Conservation (phyloP, 257 asterid genomes). For the Salvia rosmarinus region DNA sequence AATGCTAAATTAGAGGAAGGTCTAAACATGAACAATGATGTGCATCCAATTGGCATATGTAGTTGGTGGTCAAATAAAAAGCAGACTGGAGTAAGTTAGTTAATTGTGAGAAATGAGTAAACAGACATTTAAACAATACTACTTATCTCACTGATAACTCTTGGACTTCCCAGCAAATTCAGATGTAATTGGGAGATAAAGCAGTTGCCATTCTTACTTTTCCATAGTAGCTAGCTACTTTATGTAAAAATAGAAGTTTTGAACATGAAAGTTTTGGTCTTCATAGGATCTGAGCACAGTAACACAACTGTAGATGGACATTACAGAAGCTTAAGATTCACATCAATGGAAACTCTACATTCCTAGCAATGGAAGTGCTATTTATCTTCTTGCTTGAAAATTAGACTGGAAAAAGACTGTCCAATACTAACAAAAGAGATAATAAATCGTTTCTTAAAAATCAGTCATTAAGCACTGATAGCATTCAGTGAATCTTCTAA, state of each 20-base stretch:
- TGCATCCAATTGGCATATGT: conserved; percentile 1
- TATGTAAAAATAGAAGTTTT: conserved; percentile 1
- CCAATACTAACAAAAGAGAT: not conserved
- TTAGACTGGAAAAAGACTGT: not conserved
- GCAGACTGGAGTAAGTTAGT: conserved; percentile 14
- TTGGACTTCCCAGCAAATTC: not conserved
- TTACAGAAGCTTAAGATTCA: not conserved
- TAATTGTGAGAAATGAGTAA: not conserved
- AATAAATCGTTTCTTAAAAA: conserved; percentile 18
- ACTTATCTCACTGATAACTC: not conserved
- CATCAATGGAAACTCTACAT: not conserved
- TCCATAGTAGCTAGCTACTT: not conserved
- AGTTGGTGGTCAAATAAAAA: not conserved
- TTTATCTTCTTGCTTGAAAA: not conserved
- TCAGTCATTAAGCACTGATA: not conserved
- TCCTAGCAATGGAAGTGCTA: not conserved
- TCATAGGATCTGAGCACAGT: not conserved
- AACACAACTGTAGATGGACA: not conserved
- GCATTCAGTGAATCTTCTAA: not conserved
- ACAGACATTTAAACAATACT: not conserved
- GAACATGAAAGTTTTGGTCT: conserved; percentile 8
- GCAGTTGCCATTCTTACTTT: not conserved
- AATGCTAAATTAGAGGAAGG: not conserved
- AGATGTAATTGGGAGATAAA: conserved; percentile 10
- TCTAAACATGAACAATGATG: not conserved